Percentiles rank a stretch among this genome's conserved stretches.
These are phyloP conservation scores for Camelina hispida DNA, from an alignment of 345 rosid genomes.

Conservation along the genomic window DNA sequence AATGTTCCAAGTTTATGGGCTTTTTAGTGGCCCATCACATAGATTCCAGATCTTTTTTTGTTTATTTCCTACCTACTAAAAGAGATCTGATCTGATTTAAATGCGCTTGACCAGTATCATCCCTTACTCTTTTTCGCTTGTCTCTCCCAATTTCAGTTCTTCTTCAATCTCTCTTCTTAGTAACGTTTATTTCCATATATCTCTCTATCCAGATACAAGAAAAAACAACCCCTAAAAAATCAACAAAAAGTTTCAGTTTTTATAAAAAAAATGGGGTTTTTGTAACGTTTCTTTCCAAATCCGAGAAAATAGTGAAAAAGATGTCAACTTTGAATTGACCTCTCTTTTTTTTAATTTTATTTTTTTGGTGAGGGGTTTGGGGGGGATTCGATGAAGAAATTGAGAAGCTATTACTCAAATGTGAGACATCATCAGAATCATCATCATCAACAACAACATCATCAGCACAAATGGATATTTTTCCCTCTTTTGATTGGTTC, in stretches of 20 bases:
- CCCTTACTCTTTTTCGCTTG: neutral
- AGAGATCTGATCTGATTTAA: conserved; percentile 37
- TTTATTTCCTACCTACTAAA: neutral
- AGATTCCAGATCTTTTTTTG: conserved; percentile 13
- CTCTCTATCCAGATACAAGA: neutral
- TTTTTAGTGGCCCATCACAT: conserved; percentile 34
- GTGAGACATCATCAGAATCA: conserved; percentile 56
- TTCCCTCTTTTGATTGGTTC: conserved; percentile 63
- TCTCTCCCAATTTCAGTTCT: neutral
- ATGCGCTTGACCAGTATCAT: conserved; percentile 36
- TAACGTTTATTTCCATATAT: conserved; percentile 15
- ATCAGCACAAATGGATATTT: conserved; percentile 64
- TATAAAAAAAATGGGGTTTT: conserved; percentile 4
- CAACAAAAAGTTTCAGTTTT: conserved; percentile 16
- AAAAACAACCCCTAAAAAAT: neutral
- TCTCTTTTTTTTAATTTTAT: neutral
- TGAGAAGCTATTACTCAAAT: conserved; percentile 73
- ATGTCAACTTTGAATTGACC: conserved; percentile 42
- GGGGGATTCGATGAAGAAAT: conserved; percentile 66
- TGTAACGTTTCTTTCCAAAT: conserved; percentile 7
- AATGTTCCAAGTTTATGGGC: conserved; percentile 16
- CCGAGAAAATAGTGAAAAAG: conserved; percentile 25
- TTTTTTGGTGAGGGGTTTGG: too few relatives aligned
- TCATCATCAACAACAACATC: conserved; percentile 37
- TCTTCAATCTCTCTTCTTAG: conserved; percentile 8